These are phyloP conservation scores for Alternaria triticimaculans DNA, from an alignment of 2,329 filamentous ascomycete genomes.

Conservation along the genomic window DNA sequence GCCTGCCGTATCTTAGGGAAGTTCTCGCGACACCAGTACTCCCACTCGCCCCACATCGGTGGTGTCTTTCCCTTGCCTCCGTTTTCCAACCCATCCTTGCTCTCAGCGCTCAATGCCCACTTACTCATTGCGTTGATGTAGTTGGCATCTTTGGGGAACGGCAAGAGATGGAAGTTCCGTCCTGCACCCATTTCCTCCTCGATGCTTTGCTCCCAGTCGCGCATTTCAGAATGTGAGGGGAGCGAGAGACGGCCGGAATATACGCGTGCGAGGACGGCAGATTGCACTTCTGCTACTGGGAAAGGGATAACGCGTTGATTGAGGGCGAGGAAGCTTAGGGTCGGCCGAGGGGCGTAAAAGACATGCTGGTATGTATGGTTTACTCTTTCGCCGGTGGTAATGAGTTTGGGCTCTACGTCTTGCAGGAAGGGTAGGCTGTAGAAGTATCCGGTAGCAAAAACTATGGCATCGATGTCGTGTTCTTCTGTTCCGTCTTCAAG, in stretches of 20 bases:
- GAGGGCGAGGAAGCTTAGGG: conserved; percentile 76
- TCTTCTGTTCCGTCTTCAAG: conserved; percentile 73
- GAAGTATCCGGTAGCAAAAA: conserved; percentile 92
- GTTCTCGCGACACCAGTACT: conserved; percentile 74
- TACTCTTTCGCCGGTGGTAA: conserved; percentile 73
- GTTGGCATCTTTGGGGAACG: conserved; percentile 67
- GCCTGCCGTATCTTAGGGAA: conserved; percentile 73
- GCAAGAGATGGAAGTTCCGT: conserved; percentile 61
- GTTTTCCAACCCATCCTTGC: conserved; percentile 50
- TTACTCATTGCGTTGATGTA: conserved; percentile 74
- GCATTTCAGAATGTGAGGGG: conserved; percentile 70
- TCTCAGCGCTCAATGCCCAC: conserved; percentile 60
- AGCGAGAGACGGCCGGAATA: conserved; percentile 75
- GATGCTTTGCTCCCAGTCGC: conserved; percentile 65
- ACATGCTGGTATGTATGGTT: conserved; percentile 79
- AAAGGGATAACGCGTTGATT: conserved; percentile 90
- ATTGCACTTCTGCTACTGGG: conserved; percentile 78
- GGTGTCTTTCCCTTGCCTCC: conserved; percentile 67
- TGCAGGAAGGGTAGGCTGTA: conserved; percentile 79
- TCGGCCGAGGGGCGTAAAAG: conserved; percentile 77
- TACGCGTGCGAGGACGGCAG: conserved; percentile 75
- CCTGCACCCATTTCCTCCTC: conserved; percentile 55
- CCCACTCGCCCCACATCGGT: conserved; percentile 72
- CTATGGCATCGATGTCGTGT: conserved; percentile 71
- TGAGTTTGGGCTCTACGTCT: conserved; percentile 62